These are phyloP conservation scores for Skeletonema marinoi DNA, from an alignment of 108 stramenopile species.

Conservation along the genomic window DNA sequence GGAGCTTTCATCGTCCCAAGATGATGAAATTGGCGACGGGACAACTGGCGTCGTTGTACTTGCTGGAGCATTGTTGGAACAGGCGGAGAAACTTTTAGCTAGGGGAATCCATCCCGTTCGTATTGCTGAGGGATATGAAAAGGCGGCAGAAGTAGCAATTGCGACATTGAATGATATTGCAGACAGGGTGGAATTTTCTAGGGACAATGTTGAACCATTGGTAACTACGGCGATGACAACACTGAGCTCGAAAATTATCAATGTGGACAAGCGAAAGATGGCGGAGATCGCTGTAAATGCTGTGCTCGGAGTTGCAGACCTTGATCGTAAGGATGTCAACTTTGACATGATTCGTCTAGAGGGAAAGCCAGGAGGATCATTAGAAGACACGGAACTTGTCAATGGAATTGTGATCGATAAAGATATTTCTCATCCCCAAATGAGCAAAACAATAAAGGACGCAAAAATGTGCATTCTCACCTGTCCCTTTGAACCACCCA, in stretches of 20 bases:
- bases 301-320: conserved; percentile 94
- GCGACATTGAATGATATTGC: conserved; percentile 84
- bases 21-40: conserved; percentile 99
- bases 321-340: conserved; percentile 97
- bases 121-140: conserved; percentile 97
- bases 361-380: conserved; percentile 97
- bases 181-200: conserved; percentile 86
- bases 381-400: conserved; percentile 97
- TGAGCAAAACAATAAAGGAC: conserved; percentile 91
- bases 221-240: conserved; percentile 97
- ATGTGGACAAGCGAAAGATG: conserved; percentile 95
- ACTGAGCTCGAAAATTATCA: conserved; percentile 95
- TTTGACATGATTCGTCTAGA: conserved; percentile 99
- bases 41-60: conserved; percentile 99
- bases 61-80: conserved; percentile 96
- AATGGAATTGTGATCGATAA: conserved; percentile 98
- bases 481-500: conserved; percentile 99
- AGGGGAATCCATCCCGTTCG: conserved; percentile 97
- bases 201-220: conserved; percentile 88
- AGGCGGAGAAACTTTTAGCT: conserved; percentile 93
- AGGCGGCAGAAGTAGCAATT: conserved; percentile 93
- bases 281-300: conserved; percentile 96
- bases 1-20: conserved; percentile 94
- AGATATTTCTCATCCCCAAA: conserved; percentile 98
- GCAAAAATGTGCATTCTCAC: conserved; percentile 97